These are phyloP conservation scores for Paramecium octaurelia DNA, from an alignment of 73 alveolate species.

Conservation along the genomic window DNA sequence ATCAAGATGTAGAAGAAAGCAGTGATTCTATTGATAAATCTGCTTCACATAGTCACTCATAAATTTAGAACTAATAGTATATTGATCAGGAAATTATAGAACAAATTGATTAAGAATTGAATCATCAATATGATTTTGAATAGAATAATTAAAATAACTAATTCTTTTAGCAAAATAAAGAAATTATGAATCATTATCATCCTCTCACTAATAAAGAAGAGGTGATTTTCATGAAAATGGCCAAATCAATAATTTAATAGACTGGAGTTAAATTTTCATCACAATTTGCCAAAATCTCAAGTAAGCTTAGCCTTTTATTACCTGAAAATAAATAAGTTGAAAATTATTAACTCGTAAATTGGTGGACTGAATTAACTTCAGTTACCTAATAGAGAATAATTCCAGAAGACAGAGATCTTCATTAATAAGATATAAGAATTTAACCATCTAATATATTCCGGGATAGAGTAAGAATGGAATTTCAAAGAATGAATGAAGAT, in stretches of 20 bases:
- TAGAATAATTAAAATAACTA: background rate
- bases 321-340: background rate
- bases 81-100: background rate
- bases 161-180: background rate
- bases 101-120: background rate
- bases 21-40: background rate
- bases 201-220: background rate
- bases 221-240: background rate
- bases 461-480: background rate
- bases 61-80: background rate
- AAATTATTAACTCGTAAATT: background rate
- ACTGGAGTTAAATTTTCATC: background rate
- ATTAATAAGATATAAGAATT: background rate
- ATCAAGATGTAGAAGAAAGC: background rate
- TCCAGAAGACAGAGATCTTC: background rate
- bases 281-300: background rate
- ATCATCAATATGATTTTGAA: too few relatives aligned
- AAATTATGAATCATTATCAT: background rate
- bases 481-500: background rate
- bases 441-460: background rate
- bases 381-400: background rate
- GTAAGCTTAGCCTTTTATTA: background rate
- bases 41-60: background rate
- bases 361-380: conserved; percentile 25
- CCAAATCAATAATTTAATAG: background rate